phyloP scores from a whole-genome alignment of 495 filamentous ascomycete genomes.

The Penicillium pulvis region DNA sequence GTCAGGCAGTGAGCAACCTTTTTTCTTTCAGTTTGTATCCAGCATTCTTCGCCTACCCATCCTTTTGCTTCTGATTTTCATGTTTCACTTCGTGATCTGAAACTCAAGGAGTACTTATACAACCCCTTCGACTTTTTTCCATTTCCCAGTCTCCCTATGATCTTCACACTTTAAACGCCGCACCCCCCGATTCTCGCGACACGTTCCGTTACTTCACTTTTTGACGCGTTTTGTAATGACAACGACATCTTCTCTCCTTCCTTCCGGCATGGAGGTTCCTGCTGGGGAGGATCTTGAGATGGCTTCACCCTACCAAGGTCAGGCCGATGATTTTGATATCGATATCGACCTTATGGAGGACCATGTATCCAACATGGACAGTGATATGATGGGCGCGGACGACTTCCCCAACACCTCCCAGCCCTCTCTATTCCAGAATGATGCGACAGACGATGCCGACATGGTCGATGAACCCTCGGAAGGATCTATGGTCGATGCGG shows the following conservation, averaged over 20 bases:
- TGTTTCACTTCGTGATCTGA: neutral
- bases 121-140: neutral
- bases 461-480: conserved; percentile 52
- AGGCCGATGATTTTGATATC: conserved; percentile 72
- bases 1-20: conserved; percentile 4
- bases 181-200: conserved; percentile 22
- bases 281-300: conserved; percentile 54
- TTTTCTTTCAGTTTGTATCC: conserved; percentile 19
- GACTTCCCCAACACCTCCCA: conserved; percentile 38
- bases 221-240: conserved; percentile 41
- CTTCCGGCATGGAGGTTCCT: conserved; percentile 47
- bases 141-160: neutral
- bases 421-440: conserved; percentile 35
- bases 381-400: conserved; percentile 64
- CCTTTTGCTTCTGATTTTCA: neutral
- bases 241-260: conserved; percentile 33
- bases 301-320: conserved; percentile 48
- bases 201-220: conserved; percentile 16
- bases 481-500: conserved; percentile 43
- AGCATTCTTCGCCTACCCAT: conserved; percentile 11
- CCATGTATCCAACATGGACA: conserved; percentile 52
- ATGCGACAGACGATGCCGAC: conserved; percentile 45
- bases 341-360: conserved; percentile 68
- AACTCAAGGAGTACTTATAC: neutral
- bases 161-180: conserved; percentile 8